Base-by-base conservation (phyloP, 768 basidiomycete species). In the Leucosporidium scottii region DNA sequence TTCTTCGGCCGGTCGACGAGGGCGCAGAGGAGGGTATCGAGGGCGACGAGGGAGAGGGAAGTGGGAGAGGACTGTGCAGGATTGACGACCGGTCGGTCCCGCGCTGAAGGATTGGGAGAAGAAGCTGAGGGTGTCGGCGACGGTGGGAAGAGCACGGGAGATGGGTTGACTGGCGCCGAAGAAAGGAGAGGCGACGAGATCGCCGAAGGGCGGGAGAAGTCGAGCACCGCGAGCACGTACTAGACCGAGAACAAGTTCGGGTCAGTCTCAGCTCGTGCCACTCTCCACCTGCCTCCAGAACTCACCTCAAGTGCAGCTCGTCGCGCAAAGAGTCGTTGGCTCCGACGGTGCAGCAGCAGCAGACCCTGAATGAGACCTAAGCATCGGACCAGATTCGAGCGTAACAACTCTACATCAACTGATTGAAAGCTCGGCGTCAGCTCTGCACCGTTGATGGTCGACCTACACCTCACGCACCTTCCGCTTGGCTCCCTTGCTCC, bases 1-100 rank as follows among this genome's bases (percentile, higher is more conserved):
- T 90, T 86, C 10, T 78, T 73, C 0, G 90, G 83, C 1, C 89
- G 85, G 77, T 97, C 93, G 20, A 94, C 93, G n/a, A 97, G 82
- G 36, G 92, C 82, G 71, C 90, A 92, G 23, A 93, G 81, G 7
- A 97, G 79, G 0, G 91, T 90, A 75, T 97, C 93, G 25, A 97
- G 81, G 12, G 90, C 81, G 15, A 83, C 81, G 3, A 89, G 88
- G 3, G 89, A 85, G n/a, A 93, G 39, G 6, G 56, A 21, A 0
- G 60, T 34, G 2, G 51, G 13, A 8, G 39, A 28, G 44, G 56
- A 34, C 12, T 57, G n/a, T 27, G 39, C 39, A 44, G 39, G 5
- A 20, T 36, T 9, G 50, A 20, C 9, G 10, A 30, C 39, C 13
- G 39, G 39, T 44, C 39, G 39, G 2, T 8, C 15, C 39, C 8